Base-by-base conservation (phyloP, 179 eudicot genomes). In the Silene noctiflora region DNA sequence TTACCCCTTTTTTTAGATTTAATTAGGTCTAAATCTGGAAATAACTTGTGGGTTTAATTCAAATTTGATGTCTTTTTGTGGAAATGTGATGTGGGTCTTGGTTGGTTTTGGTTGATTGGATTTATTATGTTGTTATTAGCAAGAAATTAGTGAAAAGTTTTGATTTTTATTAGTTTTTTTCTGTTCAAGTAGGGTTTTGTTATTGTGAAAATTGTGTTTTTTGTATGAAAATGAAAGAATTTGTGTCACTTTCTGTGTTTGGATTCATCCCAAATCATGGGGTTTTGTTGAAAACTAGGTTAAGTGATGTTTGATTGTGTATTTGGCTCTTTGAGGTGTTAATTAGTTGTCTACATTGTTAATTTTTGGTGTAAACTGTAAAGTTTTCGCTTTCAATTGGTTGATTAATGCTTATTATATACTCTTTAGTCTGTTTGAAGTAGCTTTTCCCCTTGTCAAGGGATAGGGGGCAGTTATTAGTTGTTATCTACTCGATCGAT, bases 11-110 rank as follows among this genome's bases (percentile, higher is more conserved):
- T 58, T 48, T 61, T 73, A 44, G 65, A 35, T 39, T 68, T 44
- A 22, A 12, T 21, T 70, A 9, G 13, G 56, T 76, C 67, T 53
- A 77, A 69, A 72, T 81, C 79, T 56, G 65, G 67, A 35, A 44
- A 60, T 77, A 22, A 27, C 59, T 46, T 35, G 24, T 39, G 72
- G 77, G 63, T 8, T 67, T 27, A 13, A 53, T 16, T 2, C 27
- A 29, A 7, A 29, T 60, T 66, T 67, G 19, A 63, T 48, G 69
- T 22, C 51, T 48, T 69, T 69, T 62, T 75, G 25, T 39, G 20
- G 25, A 68, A 69, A 66, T 48, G n/a, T 74, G 72, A 77, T 63
- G 20, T 72, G 72, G 71, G 80, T 51, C 13, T 72, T 56, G 66
- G 16, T 59, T 59, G 51, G 66, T 56, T 72, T 71, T 31, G 74